These are phyloP conservation scores for Cercospora sojina DNA, from an alignment of 2,329 filamentous ascomycete genomes.

Conservation along the genomic window DNA sequence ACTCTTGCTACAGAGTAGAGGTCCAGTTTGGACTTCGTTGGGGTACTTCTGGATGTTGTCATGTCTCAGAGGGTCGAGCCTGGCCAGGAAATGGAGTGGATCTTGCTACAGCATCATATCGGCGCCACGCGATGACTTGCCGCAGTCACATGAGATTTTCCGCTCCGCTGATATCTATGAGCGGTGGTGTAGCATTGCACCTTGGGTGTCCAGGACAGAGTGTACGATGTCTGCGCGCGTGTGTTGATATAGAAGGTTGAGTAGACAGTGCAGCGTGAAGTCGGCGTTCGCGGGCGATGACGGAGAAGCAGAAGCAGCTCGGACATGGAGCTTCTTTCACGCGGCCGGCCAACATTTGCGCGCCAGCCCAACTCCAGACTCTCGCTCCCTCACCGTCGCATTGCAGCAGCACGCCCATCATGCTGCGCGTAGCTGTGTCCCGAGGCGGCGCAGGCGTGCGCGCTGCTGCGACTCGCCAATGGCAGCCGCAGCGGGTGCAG, in stretches of 20 bases:
- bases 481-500: constrained; percentile 19
- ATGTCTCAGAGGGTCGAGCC: not conserved
- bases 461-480: constrained; percentile 20
- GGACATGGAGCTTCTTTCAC: not conserved
- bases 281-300: not conserved
- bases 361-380: not conserved
- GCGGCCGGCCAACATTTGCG: constrained; percentile 1
- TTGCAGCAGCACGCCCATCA: constrained; percentile 13
- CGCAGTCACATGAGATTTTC: not conserved
- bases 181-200: not conserved
- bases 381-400: not conserved
- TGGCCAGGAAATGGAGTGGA: not conserved
- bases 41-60: not conserved
- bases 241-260: not conserved
- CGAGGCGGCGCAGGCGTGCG: constrained; percentile 21
- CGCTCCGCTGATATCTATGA: not conserved
- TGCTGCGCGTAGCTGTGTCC: constrained; percentile 29
- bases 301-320: not conserved
- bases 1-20: not conserved
- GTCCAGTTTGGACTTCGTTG: not conserved
- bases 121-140: not conserved
- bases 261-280: not conserved
- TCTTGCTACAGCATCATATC: not conserved
- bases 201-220: not conserved
- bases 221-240: not conserved